Base-by-base conservation (phyloP, 2,329 filamentous ascomycete species). In the Fusarium proliferatum region DNA sequence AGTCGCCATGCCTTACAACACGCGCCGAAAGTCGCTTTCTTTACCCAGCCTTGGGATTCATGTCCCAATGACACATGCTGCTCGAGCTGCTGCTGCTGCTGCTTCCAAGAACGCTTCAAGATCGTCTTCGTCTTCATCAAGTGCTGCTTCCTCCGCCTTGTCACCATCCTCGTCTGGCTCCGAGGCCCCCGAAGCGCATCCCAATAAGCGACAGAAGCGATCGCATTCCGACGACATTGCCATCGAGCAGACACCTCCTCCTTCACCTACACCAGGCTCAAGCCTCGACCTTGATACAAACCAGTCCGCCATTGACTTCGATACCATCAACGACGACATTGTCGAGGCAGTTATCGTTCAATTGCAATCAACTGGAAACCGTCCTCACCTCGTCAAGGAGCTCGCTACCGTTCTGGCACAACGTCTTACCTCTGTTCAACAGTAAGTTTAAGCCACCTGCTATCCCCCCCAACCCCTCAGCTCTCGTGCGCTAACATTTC, bases 321-420 rank as follows among this genome's bases (percentile, higher is more conserved):
- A 95, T 74, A 90, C 91, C 43, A 95, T 98, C 83, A 94, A 95
- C 80, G 96, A 99, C 82, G 95, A 97, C 79, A 97, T 99, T 77
- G 96, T 99, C 58, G 92, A 97, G 80, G 94, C 91, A 21, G 94
- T 97, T 55, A 94, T 98, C 78, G 85, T 94, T 76, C 95, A 97
- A 84, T 86, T 99, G 63, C 92, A 97, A 82, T 93, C 93, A 81
- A 97, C 95, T 3, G 93, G 91, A 70, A 99, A 99, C 83, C 89
- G 95, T 62, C 96, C 96, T 63, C 96, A 98, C 83, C 87, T 98
- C 36, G 94, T 98, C 72, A 98, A 97, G 84, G 96, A 98, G 84
- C 89, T 99, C 52, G 94, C 95, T 60, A 89, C 91, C 19, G 89
- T 97, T 58, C 88, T 98, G 68, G 90, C 93, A 76, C 89, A 90